These are phyloP conservation scores for Waltergamsia citrina DNA, from an alignment of 2,329 filamentous ascomycete genomes.

Conservation along the genomic window DNA sequence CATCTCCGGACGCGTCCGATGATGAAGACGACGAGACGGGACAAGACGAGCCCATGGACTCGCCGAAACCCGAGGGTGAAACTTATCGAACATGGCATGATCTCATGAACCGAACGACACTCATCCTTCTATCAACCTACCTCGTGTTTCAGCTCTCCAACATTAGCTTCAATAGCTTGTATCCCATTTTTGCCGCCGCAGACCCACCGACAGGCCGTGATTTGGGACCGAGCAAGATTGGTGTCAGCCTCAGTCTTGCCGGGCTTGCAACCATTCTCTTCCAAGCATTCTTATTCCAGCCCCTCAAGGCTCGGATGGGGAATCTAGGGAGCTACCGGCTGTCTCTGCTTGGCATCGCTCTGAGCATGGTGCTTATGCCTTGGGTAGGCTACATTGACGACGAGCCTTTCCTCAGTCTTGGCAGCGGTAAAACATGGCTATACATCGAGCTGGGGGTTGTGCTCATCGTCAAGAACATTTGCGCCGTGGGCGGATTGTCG, in stretches of 20 bases:
- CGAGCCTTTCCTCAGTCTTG: slow-evolving; percentile 43
- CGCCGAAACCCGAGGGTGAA: slow-evolving; percentile 13
- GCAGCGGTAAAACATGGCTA: slow-evolving; percentile 58
- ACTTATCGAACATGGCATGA: slow-evolving; percentile 37
- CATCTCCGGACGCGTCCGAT: slow-evolving; percentile 14
- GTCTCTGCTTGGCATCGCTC: slow-evolving; percentile 68
- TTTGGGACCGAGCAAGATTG: slow-evolving; percentile 71
- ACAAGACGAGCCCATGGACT: slow-evolving; percentile 5
- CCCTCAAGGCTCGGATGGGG: slow-evolving; percentile 67
- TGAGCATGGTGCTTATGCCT: slow-evolving; percentile 81
- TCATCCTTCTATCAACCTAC: slow-evolving; percentile 76
- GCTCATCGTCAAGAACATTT: slow-evolving; percentile 81
- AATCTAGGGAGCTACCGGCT: slow-evolving; percentile 79
- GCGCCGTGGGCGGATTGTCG: slow-evolving; percentile 80
- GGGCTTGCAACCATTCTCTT: slow-evolving; percentile 82
- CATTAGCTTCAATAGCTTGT: slow-evolving; percentile 90
- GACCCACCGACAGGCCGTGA: slow-evolving; percentile 66
- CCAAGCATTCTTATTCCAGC: slow-evolving; percentile 77
- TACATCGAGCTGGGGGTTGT: slow-evolving; percentile 74
- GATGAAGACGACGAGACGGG: slow-evolving; percentile 10
- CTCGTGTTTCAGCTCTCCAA: slow-evolving; percentile 91
- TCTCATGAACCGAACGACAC: slow-evolving; percentile 69
- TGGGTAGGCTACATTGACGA: slow-evolving; percentile 73
- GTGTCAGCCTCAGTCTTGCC: slow-evolving; percentile 74
- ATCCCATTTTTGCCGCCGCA: slow-evolving; percentile 82